These are phyloP conservation scores for Blastomyces parvus DNA, from an alignment of 2,329 filamentous ascomycete genomes.

Conservation along the genomic window DNA sequence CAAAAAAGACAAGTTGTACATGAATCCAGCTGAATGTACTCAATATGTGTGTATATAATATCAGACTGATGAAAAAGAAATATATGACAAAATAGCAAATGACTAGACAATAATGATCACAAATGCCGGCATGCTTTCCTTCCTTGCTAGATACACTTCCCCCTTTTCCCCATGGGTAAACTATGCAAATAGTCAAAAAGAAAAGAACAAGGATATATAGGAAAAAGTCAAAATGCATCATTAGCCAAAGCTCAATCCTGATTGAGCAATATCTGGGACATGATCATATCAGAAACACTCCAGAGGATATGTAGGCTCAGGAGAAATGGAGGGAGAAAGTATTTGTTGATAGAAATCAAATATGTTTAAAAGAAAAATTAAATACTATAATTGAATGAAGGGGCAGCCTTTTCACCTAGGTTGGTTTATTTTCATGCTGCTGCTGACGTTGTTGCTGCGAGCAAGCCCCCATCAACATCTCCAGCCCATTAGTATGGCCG, in stretches of 20 bases:
- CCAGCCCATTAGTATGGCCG: conserved; percentile 4
- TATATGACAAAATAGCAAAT: background rate
- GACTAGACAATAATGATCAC: background rate
- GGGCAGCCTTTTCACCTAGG: background rate
- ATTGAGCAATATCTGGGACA: background rate
- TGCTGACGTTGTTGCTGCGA: background rate
- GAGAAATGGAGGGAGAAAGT: background rate
- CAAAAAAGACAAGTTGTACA: background rate
- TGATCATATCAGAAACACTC: background rate
- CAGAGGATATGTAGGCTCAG: background rate
- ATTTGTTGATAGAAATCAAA: background rate
- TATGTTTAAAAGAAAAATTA: background rate
- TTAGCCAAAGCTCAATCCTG: background rate
- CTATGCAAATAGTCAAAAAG: background rate
- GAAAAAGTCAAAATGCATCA: background rate
- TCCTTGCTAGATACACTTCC: background rate
- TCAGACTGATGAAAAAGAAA: background rate
- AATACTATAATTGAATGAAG: background rate
- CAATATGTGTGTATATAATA: background rate
- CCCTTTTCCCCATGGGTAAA: background rate
- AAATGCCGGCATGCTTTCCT: background rate
- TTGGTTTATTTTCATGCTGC: background rate
- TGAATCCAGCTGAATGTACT: background rate
- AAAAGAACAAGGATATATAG: background rate
- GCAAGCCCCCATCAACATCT: conserved; percentile 1